These are phyloP conservation scores for Trypanosoma conorhini DNA, from an alignment of 208 protist genomes.

Conservation along the genomic window DNA sequence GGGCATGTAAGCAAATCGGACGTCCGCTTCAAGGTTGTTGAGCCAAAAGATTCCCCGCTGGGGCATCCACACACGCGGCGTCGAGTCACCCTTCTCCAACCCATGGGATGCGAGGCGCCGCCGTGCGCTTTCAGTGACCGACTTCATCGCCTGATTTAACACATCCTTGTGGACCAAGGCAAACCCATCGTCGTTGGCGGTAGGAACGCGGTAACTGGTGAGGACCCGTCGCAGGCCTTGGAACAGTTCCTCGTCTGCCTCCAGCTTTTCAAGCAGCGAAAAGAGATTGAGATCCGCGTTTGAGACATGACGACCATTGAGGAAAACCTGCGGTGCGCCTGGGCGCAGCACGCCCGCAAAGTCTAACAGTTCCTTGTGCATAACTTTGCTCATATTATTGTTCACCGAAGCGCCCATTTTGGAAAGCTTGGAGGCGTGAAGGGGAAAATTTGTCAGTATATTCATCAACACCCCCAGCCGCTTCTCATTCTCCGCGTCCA, in stretches of 20 bases:
- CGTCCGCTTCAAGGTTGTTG: conserved; percentile 83
- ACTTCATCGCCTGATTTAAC: background rate
- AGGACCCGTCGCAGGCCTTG: conserved; percentile 23
- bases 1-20: conserved; percentile 33
- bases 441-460: conserved; percentile 88
- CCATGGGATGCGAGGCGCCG: background rate
- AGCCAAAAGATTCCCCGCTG: conserved; percentile 43
- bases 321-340: conserved; percentile 36
- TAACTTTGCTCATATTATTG: conserved; percentile 14
- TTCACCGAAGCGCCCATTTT: conserved; percentile 29
- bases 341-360: conserved; percentile 20
- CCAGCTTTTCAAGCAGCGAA: conserved; percentile 45
- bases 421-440: conserved; percentile 58
- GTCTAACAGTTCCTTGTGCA: conserved; percentile 22
- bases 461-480: conserved; percentile 69
- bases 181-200: background rate
- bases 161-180: background rate
- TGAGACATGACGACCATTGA: conserved; percentile 47
- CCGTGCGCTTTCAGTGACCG: background rate
- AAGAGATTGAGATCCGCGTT: conserved; percentile 44
- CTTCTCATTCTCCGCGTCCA: conserved; percentile 38
- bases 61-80: conserved; percentile 28
- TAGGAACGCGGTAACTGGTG: conserved; percentile 2
- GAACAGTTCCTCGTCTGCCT: conserved; percentile 34
- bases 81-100: background rate